Conservation (phyloP, 1,284 basidiomycete genomes). For the Cryptococcus sp. region DNA sequence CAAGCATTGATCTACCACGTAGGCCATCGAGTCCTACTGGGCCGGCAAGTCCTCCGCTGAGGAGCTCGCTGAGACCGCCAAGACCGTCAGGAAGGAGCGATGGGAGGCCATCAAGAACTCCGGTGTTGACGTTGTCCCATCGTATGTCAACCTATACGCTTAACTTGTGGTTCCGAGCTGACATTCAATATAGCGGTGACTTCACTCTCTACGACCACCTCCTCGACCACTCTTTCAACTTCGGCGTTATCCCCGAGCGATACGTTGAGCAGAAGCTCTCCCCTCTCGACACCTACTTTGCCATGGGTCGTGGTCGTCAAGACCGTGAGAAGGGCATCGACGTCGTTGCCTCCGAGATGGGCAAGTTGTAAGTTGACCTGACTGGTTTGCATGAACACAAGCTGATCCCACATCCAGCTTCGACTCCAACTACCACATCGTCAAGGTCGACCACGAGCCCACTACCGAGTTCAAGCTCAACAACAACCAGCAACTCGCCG, state of each 20-base stretch:
- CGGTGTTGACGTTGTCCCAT: constrained; percentile 90
- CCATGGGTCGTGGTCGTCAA: constrained; percentile 99
- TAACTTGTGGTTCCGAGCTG: not conserved
- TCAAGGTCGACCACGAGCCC: constrained; percentile 95
- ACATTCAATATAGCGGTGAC: constrained; percentile 69
- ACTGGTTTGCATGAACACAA: constrained; percentile 53
- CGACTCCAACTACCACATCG: constrained; percentile 99
- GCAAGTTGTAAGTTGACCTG: constrained; percentile 75
- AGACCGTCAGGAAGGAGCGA: constrained; percentile 84
- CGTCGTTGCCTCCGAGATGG: constrained; percentile 98
- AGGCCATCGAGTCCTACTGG: constrained; percentile 97
- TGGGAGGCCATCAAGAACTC: constrained; percentile 86
- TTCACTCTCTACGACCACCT: constrained; percentile 99
- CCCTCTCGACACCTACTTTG: constrained; percentile 90
- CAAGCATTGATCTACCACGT: not conserved
- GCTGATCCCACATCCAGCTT: constrained; percentile 64
- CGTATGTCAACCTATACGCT: constrained; percentile 60
- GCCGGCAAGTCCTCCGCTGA: constrained; percentile 86
- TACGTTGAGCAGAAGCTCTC: constrained; percentile 87
- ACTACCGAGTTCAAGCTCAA: constrained; percentile 91
- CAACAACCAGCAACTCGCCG: constrained; percentile 92
- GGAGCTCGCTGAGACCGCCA: constrained; percentile 84
- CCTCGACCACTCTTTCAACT: constrained; percentile 93
- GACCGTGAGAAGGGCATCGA: constrained; percentile 79
- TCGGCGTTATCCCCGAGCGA: constrained; percentile 96